Percentiles rank a stretch among this genome's conserved stretches.
phyloP scores from a whole-genome alignment of 805 yeast species.

The Sugiyamaella americana region DNA sequence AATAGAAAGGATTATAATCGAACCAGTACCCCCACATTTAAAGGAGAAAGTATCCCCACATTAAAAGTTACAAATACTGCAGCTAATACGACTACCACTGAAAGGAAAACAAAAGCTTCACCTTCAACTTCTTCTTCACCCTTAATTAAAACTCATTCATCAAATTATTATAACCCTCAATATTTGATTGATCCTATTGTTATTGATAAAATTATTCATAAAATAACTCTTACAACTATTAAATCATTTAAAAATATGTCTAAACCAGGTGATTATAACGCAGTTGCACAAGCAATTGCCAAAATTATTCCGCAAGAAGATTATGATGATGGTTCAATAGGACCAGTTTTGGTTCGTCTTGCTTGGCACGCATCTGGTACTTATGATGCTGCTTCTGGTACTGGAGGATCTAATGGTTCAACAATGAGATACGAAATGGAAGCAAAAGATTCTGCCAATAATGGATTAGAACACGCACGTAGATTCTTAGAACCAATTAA shows the following conservation, averaged over 20 bases:
- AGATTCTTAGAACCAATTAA: conserved; percentile 50
- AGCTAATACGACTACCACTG: no score
- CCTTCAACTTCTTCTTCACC: no score
- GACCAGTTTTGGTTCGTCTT: conserved; percentile 71
- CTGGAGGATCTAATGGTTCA: conserved; percentile 51
- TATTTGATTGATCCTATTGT: not conserved
- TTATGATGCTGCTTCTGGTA: conserved; percentile 49
- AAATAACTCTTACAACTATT: not conserved
- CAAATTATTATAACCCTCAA: conserved; percentile 3
- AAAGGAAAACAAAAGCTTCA: no score
- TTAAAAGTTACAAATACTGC: no score
- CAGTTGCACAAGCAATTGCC: conserved; percentile 34
- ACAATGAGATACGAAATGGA: conserved; percentile 47
- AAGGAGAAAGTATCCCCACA: no score
- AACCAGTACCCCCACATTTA: no score
- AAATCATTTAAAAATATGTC: conserved; percentile 1
- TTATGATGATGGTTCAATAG: conserved; percentile 61
- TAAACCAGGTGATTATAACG: conserved; percentile 34
- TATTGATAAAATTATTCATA: not conserved
- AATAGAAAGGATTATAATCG: no score
- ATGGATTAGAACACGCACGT: conserved; percentile 49
- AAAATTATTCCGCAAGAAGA: conserved; percentile 39
- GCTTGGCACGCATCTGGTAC: conserved; percentile 89
- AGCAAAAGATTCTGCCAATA: conserved; percentile 41
- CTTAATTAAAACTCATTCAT: not conserved